phyloP scores from a whole-genome alignment of 768 basidiomycete genomes.

The Termitomyces sp. region DNA sequence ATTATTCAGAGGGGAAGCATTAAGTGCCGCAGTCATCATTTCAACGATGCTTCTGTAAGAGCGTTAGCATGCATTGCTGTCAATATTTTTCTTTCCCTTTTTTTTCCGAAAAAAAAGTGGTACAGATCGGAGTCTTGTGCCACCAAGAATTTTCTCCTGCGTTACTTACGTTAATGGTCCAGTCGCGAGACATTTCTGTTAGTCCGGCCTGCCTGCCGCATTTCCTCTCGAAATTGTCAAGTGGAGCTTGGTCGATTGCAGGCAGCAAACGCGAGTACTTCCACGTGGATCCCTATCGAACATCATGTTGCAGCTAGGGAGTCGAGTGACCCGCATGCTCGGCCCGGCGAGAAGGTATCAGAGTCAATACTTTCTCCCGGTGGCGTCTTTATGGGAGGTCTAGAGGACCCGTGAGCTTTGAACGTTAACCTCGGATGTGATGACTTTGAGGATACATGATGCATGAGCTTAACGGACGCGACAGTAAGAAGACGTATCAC shows the following conservation, averaged over 20 bases:
- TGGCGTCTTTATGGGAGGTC: background rate
- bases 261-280: background rate
- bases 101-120: background rate
- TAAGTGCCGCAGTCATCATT: background rate
- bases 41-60: background rate
- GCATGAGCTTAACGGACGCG: background rate
- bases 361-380: background rate
- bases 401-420: background rate
- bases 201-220: background rate
- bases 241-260: background rate
- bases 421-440: background rate
- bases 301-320: background rate
- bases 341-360: background rate
- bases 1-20: background rate
- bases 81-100: background rate
- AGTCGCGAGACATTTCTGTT: background rate
- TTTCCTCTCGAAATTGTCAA: background rate
- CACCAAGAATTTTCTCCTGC: background rate
- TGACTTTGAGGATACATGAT: background rate
- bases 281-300: background rate
- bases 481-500: background rate
- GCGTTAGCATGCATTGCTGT: too few species aligned
- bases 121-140: background rate
- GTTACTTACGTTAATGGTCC: background rate
- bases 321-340: background rate